Percentiles rank a stretch among this genome's conserved stretches.
Evolutionary conservation across 1,284 basidiomycete species (phyloP).

Genomic region (Nidula niveotomentosa): DNA sequence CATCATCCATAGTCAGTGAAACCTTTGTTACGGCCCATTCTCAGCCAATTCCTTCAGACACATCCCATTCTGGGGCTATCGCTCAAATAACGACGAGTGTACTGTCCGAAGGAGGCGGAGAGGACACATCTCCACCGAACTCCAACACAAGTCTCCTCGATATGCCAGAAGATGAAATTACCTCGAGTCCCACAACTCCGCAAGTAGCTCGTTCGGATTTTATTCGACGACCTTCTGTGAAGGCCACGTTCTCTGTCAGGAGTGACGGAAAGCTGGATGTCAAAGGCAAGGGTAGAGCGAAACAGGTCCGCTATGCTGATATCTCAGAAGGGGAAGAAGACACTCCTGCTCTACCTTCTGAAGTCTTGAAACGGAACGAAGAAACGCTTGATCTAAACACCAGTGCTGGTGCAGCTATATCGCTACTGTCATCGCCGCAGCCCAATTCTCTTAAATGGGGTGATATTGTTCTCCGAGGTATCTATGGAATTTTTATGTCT

Average conservation of each 20-base stretch:
- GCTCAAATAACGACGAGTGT: too few species aligned
- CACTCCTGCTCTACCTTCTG: slow-evolving; percentile 48
- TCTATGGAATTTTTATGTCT: slow-evolving; percentile 5
- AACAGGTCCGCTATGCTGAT: slow-evolving; percentile 38
- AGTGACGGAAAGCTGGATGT: not conserved
- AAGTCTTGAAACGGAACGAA: slow-evolving; percentile 58
- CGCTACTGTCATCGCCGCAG: slow-evolving; percentile 12
- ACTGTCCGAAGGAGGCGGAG: not conserved
- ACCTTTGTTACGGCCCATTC: slow-evolving; percentile 13
- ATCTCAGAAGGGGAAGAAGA: slow-evolving; percentile 14
- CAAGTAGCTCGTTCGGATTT: too few species aligned
- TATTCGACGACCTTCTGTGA: not conserved
- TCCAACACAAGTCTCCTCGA: not conserved
- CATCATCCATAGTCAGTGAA: slow-evolving; percentile 7
- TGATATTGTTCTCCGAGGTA: slow-evolving; percentile 66
- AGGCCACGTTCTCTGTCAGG: not conserved
- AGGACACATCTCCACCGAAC: not conserved
- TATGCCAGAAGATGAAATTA: too few species aligned
- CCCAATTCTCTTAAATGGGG: slow-evolving; percentile 31
- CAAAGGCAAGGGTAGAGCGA: slow-evolving; percentile 30
- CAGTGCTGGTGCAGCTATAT: slow-evolving; percentile 56
- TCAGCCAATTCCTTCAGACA: slow-evolving; percentile 1
- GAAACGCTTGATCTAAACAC: slow-evolving; percentile 47
- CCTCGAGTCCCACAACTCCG: too few species aligned
- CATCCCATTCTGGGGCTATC: too few species aligned